Base-by-base conservation (phyloP, 495 filamentous ascomycete species). In the Immersiella caudata region DNA sequence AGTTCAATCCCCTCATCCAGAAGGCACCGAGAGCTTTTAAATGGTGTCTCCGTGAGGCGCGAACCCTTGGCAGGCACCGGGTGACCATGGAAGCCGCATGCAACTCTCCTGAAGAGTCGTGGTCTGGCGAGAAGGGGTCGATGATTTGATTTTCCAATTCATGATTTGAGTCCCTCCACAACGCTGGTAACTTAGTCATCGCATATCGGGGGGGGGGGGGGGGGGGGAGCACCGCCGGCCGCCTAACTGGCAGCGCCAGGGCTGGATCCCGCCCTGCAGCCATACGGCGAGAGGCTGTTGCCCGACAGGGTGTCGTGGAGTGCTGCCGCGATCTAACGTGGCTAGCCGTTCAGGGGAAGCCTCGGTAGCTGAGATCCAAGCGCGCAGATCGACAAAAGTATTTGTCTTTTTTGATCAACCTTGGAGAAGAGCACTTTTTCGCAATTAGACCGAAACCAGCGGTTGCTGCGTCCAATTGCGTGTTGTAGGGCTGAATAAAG, bases 121-220 rank as follows among this genome's bases (percentile, higher is more conserved):
- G 40, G 20, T 1, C 56, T 20, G 56, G 22, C 26, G 56, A 29
- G 56, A n/a, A 26, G 56, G 12, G 56, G n/a, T 46, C 11, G 40
- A 59, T 22, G 14, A 59, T 59, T 59, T 57, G 51, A 65, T 57
- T 65, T 33, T 65, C 51, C 62, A 65, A 46, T 57, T 65, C 52
- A 58, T 65, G 29, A 56, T 33, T 65, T 49, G 63, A 65, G 52
- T 46, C 29, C 63, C 56, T 50, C 29, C 63, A 57, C 52, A 26
- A 21, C 7, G 62, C 52, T 56, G 20, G 12, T 25, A 56, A 56
- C 63, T 65, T 56, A 65, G 63, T 65, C 52, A 65, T 26, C 63
- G 51, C 52, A 62, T 8, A 33, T 33, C 29, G 29, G 29, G 26
- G 21, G 9, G 20, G n/a, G n/a, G n/a, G 29, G 29, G 26, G 21